Base-by-base conservation (phyloP, 2,329 filamentous ascomycete genomes). In the Apiospora marii region DNA sequence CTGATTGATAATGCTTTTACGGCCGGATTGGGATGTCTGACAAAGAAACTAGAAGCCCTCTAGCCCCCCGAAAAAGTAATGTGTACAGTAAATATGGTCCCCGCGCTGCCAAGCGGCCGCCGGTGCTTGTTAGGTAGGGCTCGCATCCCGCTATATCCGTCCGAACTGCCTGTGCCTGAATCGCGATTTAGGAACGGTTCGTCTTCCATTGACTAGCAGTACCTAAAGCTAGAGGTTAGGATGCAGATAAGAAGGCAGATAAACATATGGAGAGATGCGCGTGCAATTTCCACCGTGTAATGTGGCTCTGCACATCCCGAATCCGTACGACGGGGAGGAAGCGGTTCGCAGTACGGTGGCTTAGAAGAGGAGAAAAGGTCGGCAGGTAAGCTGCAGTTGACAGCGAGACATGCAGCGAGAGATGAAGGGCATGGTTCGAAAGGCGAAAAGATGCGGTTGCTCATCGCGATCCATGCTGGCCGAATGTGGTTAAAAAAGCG, bases 41-140 rank as follows among this genome's bases (percentile, higher is more conserved):
- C 51, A 58, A 58, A 58, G 51, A 58, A 58, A 58, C 27, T 30
- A 58, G 13, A 30, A 8, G 27, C 30, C 34, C 34, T 27, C 19
- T 61, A 61, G 53, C 10, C 30, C 37, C 53, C 19, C 16, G 27
- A 30, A 61, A 61, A 61, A n/a, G 30, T 10, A 61, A 61, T 34
- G 13, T 34, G 19, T 22, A 61, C 19, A 8, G 12, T 37, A 37
- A 10, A 22, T 61, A 30, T 61, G 53, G 53, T 37, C 30, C 53
- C 27, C 34, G 30, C 34, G 53, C 27, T 19, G 53, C 53, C 34
- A 22, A 61, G 30, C 53, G 34, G 27, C 53, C 53, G 34, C 53
- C 53, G 53, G 53, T 61, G 53, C 53, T 61, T 22, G 30, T 37
- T 61, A 61, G 53, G 53, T 34, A 22, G 53, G 53, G 53, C 53